A percentile compares a stretch with the other conserved stretches of the same genome.
phyloP scores from a whole-genome alignment of 2,329 filamentous ascomycete species.

The Pseudogymnoascus sp. region DNA sequence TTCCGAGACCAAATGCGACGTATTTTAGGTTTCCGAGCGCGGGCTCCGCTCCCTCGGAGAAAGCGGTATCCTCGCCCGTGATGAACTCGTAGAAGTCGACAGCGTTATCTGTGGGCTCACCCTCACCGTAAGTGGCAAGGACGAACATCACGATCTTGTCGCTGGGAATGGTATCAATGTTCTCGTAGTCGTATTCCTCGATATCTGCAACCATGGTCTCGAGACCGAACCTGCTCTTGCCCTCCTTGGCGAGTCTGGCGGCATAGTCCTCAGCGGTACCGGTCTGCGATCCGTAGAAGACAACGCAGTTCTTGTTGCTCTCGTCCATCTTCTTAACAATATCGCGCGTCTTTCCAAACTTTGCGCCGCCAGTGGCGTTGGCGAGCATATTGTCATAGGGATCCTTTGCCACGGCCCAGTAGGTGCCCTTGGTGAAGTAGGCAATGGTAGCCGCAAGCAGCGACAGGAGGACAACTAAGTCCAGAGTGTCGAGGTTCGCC shows the following conservation, averaged over 20 bases:
- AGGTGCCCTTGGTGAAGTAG: conserved; percentile 95
- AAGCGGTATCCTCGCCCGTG: conserved; percentile 69
- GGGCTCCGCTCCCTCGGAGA: conserved; percentile 67
- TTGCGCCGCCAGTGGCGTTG: conserved; percentile 60
- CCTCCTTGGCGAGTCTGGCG: conserved; percentile 91
- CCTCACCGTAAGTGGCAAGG: conserved; percentile 94
- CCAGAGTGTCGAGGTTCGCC: conserved; percentile 93
- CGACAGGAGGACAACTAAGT: conserved; percentile 80
- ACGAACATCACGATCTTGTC: conserved; percentile 95
- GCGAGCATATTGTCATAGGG: conserved; percentile 74
- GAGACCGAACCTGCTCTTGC: conserved; percentile 88
- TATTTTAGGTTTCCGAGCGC: conserved; percentile 81
- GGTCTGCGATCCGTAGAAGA: conserved; percentile 98
- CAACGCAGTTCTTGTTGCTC: conserved; percentile 90
- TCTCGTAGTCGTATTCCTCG: conserved; percentile 96
- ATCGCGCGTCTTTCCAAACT: conserved; percentile 79
- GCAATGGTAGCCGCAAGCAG: conserved; percentile 82
- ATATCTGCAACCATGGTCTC: conserved; percentile 98
- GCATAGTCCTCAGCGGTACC: conserved; percentile 98
- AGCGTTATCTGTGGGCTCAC: conserved; percentile 96
- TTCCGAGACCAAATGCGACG: conserved; percentile 91
- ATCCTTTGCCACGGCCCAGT: conserved; percentile 85
- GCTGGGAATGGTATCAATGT: conserved; percentile 76
- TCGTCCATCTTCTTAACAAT: conserved; percentile 96
- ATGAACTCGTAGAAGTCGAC: conserved; percentile 99